These are phyloP conservation scores for Candida sojae DNA, from an alignment of 1,139 yeast genomes.

Conservation along the genomic window DNA sequence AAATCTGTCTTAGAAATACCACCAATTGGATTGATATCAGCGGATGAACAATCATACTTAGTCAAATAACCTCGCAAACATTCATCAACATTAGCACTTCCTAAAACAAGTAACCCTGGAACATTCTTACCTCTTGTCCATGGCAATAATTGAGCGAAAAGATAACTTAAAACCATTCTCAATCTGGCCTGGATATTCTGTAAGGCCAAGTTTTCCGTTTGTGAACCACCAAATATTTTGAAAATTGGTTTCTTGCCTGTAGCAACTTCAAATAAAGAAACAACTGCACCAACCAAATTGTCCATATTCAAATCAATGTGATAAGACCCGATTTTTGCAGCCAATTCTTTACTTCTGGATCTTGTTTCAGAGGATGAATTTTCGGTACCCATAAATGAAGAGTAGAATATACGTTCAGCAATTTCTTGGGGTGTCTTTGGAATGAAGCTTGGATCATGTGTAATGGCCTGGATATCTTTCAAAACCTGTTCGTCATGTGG, in stretches of 20 bases:
- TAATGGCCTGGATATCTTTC: constrained; percentile 66
- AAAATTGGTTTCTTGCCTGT: constrained; percentile 89
- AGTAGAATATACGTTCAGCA: constrained; percentile 75
- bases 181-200: constrained; percentile 96
- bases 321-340: constrained; percentile 78
- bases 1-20: constrained; percentile 94
- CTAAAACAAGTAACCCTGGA: constrained; percentile 85
- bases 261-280: constrained; percentile 77
- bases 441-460: constrained; percentile 56
- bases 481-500: constrained; percentile 61
- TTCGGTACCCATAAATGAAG: constrained; percentile 93
- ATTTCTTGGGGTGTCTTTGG: constrained; percentile 78
- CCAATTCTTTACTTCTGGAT: constrained; percentile 74
- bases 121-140: constrained; percentile 75
- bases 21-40: constrained; percentile 97
- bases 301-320: constrained; percentile 95
- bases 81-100: constrained; percentile 98
- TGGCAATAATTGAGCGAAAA: constrained; percentile 92
- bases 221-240: constrained; percentile 91
- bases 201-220: constrained; percentile 85
- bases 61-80: constrained; percentile 93
- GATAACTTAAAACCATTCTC: constrained; percentile 90
- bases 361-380: constrained; percentile 91
- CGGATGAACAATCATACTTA: constrained; percentile 94
- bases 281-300: constrained; percentile 69